Base-by-base conservation (phyloP, 2,329 filamentous ascomycete species). In the Moelleriella libera region DNA sequence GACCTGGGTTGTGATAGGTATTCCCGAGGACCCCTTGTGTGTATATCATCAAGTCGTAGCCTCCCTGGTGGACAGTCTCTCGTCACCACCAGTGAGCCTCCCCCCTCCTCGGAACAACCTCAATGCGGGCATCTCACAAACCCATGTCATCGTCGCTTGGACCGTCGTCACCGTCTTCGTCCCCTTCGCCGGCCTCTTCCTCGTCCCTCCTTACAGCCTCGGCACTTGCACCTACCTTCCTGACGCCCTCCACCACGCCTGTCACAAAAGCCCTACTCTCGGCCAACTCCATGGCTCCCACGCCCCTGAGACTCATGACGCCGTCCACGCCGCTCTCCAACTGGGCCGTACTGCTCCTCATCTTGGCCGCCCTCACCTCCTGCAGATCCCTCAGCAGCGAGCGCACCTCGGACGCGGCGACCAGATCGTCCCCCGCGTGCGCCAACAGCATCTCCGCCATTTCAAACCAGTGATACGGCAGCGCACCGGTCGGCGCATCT, bases 381-480 rank as follows among this genome's bases (percentile, higher is more conserved):
- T 89, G 75, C 53, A 97, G 63, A 59, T 95, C 89, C 47, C 89
- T 72, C 51, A 96, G 62, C 50, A 94, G 62, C 30, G 83, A 76
- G 6, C 89, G 72, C 6, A 94, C 82, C 54, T 82, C 78, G 54
- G 88, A 82, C 2, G 85, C 74, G 0, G 83, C 78, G 57, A 59
- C 75, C 45, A 97, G 76, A 62, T 96, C 89, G 63, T 96, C 89
- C 30, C 78, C 75, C 4, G 89, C 89, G 48, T 87, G 83, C 44
- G 89, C 84, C 2, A 98, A 76, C 43, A 98, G 70, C 61, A 94
- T 80, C 65, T 95, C 88, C 14, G 85, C 83, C 7, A 97, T 68
- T 66, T 97, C 92, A 41, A 94, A 76, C 89, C 90, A 98, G 68
- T 97, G 90, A 61, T 94, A 97, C 0, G 92, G 92, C 32, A 98